These are phyloP conservation scores for Trichosphaerium sp. DNA, from an alignment of 78 protist genomes.

Conservation along the genomic window DNA sequence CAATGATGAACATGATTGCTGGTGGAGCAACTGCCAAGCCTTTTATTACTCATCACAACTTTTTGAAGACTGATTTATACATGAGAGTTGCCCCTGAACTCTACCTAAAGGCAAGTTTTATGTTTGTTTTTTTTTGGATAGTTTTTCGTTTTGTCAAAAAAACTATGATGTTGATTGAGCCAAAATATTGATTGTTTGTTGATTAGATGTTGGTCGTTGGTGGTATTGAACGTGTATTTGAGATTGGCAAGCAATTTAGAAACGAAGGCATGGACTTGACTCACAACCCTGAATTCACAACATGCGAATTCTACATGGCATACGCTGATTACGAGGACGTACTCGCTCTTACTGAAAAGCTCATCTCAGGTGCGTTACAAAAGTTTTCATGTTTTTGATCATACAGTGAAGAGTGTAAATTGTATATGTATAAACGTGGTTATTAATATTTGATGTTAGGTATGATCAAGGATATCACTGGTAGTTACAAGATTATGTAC, in stretches of 20 bases:
- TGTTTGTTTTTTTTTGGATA: not conserved
- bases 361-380: constrained; percentile 33
- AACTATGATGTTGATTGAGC: not conserved
- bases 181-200: not conserved
- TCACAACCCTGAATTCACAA: constrained; percentile 99
- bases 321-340: constrained; percentile 97
- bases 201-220: constrained; percentile 73
- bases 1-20: constrained; percentile 84
- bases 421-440: not conserved
- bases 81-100: constrained; percentile 99
- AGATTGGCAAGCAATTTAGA: constrained; percentile 97
- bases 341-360: constrained; percentile 86
- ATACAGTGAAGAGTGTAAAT: constrained; percentile 30
- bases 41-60: constrained; percentile 94
- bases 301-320: constrained; percentile 98
- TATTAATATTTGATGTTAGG: not conserved
- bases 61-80: constrained; percentile 82
- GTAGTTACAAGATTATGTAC: constrained; percentile 25
- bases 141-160: not conserved
- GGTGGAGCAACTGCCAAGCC: constrained; percentile 99
- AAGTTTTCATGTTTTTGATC: not conserved
- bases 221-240: constrained; percentile 95
- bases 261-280: constrained; percentile 97
- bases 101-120: constrained; percentile 78
- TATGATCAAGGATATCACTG: constrained; percentile 36